Evolutionary conservation across 768 basidiomycete genomes (phyloP).

Genomic region (Rhizopogon salebrosus): DNA sequence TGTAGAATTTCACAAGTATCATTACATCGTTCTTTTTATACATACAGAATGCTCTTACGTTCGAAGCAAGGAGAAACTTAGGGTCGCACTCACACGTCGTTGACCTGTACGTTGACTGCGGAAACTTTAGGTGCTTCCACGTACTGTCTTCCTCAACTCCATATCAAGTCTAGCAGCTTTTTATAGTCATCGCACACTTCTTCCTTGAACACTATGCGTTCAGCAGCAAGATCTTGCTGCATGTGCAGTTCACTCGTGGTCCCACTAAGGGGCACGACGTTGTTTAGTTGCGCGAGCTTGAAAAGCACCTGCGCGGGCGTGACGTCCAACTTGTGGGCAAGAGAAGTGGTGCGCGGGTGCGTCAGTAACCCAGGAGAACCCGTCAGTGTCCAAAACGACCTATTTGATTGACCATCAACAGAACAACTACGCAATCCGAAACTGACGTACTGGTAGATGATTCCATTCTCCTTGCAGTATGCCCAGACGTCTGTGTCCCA

Average conservation of each 20-base stretch:
- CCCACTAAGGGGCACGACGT: constrained; percentile 71
- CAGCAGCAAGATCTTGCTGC: constrained; percentile 53
- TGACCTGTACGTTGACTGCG: too few species aligned
- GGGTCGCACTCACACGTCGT: too few species aligned
- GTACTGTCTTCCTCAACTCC: constrained; percentile 14
- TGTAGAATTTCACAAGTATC: neutral
- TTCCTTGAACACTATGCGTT: constrained; percentile 29
- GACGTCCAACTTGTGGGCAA: constrained; percentile 42
- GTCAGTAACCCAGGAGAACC: constrained; percentile 64
- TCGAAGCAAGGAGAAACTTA: neutral
- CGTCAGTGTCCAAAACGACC: constrained; percentile 85
- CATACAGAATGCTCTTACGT: neutral
- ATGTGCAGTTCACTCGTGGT: constrained; percentile 67
- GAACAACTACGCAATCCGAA: neutral
- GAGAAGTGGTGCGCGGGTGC: constrained; percentile 38
- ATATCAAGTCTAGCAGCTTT: constrained; percentile 23
- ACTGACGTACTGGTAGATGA: constrained; percentile 64
- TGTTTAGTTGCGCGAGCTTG: constrained; percentile 60
- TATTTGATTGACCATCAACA: constrained; percentile 20
- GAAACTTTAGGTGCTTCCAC: neutral
- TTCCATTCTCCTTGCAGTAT: constrained; percentile 58
- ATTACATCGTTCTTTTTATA: neutral
- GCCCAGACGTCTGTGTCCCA: constrained; percentile 66
- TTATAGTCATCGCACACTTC: constrained; percentile 22
- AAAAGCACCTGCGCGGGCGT: constrained; percentile 67